Conservation (phyloP, 305 asterid species). For the Fraxinus latifolia region DNA sequence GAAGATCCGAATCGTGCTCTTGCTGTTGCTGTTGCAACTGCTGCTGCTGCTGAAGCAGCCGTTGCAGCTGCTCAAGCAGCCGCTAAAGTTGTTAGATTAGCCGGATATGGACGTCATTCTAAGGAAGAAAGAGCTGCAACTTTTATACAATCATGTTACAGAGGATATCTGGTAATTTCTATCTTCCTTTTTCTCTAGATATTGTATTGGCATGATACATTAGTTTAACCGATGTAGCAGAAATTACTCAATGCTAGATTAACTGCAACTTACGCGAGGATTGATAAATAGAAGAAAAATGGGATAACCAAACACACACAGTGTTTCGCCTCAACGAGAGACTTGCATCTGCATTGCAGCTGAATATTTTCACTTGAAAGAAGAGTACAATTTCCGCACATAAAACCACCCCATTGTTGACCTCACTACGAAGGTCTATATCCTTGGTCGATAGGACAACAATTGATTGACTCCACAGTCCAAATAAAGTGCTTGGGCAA, state of each 20-base stretch:
- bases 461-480: neutral
- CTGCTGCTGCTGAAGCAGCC: conserved; percentile 63
- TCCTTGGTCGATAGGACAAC: neutral
- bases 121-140: conserved; percentile 74
- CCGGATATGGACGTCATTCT: conserved; percentile 63
- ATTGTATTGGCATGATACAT: neutral
- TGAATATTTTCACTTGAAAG: neutral
- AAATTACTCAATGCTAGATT: neutral
- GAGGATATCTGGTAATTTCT: conserved; percentile 75
- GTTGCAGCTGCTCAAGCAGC: conserved; percentile 61
- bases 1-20: conserved; percentile 41
- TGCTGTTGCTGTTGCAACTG: conserved; percentile 57
- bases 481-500: neutral
- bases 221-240: neutral
- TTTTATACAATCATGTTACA: conserved; percentile 75
- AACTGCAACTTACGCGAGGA: neutral
- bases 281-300: neutral
- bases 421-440: neutral
- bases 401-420: neutral
- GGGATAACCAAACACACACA: neutral
- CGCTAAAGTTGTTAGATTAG: conserved; percentile 49
- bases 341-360: neutral
- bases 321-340: neutral
- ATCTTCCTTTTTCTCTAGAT: neutral
- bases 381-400: neutral